Evolutionary conservation across 352 stramenopile species (phyloP), one percentile per base, ranked within the genome.

Genomic region (Pythium aristosporum): DNA sequence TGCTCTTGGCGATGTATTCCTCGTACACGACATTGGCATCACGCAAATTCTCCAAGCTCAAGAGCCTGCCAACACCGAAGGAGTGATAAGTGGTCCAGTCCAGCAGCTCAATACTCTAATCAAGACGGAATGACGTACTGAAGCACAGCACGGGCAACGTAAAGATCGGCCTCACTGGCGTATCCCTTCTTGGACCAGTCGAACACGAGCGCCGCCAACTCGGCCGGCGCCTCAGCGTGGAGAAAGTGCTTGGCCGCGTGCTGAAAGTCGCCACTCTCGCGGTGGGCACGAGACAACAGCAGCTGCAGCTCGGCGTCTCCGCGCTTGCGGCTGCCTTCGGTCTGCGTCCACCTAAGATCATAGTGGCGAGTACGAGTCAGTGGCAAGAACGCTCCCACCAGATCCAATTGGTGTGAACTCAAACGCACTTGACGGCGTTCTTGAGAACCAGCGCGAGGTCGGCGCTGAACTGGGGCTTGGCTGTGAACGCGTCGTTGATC

Each of bases 21-120:
- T 92, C 79, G 57, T 90, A 82, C 32, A 96, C 80, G 28, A 81
- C 73, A 62, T 96, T 95, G 7, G 88, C 85, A 43, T 96, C 88
- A 13, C 86, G 81, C n/a, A 96, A 61, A 65, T 96, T 96, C 67
- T 96, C 83, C 30, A 94, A 61, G 51, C 81, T 91, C 57, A 92
- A 44, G 25, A 96, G 56, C 65, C 87, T 95, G 36, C 34, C 28
- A 30, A 16, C 8, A 36, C n/a, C 30, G 20, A 57, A 49, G 25
- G 13, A 0, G 44, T 20, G 44, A 48, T 20, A 9, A 48, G 12
- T 23, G 18, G 11, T 16, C 37, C 37, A 18, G 15, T 47, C 20
- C 7, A 68, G 9, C 20, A 41, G 50, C 61, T 23, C 16, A 30
- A 12, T 9, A 42, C 37, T 42, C 4, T 12, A 42, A 42, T 16